phyloP scores from a whole-genome alignment of 2,329 filamentous ascomycete species.

The Triangularia verruculosa region DNA sequence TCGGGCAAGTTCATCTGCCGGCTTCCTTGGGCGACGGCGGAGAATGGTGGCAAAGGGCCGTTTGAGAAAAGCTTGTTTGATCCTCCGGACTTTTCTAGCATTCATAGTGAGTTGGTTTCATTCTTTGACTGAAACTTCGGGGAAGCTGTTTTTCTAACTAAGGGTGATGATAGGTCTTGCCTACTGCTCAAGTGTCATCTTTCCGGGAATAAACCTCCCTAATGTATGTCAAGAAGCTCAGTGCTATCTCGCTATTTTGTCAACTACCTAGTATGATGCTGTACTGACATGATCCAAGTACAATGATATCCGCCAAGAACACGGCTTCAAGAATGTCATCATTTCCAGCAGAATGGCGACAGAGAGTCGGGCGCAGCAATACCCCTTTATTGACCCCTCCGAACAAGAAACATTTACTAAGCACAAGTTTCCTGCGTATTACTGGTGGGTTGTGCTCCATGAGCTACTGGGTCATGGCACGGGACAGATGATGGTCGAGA shows the following conservation, averaged over 20 bases:
- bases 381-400: slow-evolving; percentile 57
- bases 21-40: slow-evolving; percentile 58
- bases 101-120: slow-evolving; percentile 61
- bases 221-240: slow-evolving; percentile 7
- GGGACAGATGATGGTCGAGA: slow-evolving; percentile 59
- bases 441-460: slow-evolving; percentile 63
- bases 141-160: neutral
- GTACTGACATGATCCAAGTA: slow-evolving; percentile 35
- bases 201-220: slow-evolving; percentile 43
- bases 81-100: slow-evolving; percentile 68
- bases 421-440: slow-evolving; percentile 64
- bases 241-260: neutral
- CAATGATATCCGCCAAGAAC: slow-evolving; percentile 55
- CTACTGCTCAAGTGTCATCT: slow-evolving; percentile 43
- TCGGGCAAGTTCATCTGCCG: slow-evolving; percentile 48
- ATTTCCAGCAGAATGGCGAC: slow-evolving; percentile 52
- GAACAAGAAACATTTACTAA: slow-evolving; percentile 61
- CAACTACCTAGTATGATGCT: too few relatives aligned
- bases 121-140: neutral
- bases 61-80: slow-evolving; percentile 73
- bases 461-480: slow-evolving; percentile 65
- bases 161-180: slow-evolving; percentile 36
- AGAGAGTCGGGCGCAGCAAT: slow-evolving; percentile 43
- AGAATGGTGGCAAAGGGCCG: slow-evolving; percentile 43
- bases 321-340: slow-evolving; percentile 64